Evolutionary conservation across 2,329 filamentous ascomycete species (phyloP).

Genomic region (Fusarium oxysporum): DNA sequence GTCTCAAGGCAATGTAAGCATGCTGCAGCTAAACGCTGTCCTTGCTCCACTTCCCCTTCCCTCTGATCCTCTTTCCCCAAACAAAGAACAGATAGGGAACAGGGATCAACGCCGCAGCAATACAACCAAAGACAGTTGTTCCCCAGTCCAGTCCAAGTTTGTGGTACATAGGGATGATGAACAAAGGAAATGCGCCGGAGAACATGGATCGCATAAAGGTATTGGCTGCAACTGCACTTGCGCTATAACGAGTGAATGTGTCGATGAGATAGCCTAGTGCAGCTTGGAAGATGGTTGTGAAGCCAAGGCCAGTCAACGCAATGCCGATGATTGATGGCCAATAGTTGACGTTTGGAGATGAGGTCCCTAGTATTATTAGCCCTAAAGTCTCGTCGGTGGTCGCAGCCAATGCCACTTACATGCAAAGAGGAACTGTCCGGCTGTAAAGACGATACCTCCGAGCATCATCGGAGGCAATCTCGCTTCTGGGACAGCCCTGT

Average conservation of each 20-base stretch:
- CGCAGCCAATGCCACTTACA: neutral
- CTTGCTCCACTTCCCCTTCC: neutral
- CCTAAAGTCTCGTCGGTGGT: too few relatives aligned
- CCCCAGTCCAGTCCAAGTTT: conserved; percentile 3
- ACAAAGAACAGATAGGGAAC: neutral
- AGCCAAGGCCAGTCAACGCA: neutral
- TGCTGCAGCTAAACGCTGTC: neutral
- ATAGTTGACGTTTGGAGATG: neutral
- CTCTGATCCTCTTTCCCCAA: neutral
- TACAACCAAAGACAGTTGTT: neutral
- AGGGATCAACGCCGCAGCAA: neutral
- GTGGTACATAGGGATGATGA: conserved; percentile 2
- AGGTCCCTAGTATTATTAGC: neutral
- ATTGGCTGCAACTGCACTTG: neutral
- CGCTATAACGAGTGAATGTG: neutral
- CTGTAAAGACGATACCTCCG: neutral
- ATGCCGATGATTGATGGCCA: conserved; percentile 3
- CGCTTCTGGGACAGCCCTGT: neutral
- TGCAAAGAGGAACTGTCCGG: neutral
- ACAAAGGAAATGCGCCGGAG: neutral
- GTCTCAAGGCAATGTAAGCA: accelerated
- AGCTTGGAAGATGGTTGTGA: neutral
- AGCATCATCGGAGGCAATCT: conserved; percentile 1
- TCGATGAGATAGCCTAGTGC: conserved; percentile 3
- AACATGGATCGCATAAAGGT: conserved; percentile 8